Evolutionary conservation across 2,329 filamentous ascomycete species (phyloP), one percentile per base, ranked within the genome.

Genomic region (Claviceps citrina): DNA sequence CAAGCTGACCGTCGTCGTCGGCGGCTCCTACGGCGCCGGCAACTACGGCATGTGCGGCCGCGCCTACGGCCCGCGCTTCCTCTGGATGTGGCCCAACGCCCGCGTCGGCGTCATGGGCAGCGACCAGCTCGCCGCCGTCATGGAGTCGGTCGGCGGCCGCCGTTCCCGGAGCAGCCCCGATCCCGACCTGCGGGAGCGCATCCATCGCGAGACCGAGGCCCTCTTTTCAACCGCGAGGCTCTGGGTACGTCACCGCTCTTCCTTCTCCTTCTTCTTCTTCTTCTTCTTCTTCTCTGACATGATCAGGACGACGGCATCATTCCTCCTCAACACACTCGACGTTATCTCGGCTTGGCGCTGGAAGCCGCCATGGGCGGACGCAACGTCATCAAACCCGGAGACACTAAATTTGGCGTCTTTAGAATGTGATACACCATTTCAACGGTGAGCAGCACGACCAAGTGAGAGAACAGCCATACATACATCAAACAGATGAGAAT

Each of bases 21-120:
- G 91, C 19, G 83, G 82, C 24, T 87, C 81, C 57, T 91, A 91
- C 48, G 89, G 89, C 43, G 89, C 89, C 7, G 91, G 91, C 4
- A 98, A 96, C 61, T 98, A 98, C 57, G 91, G 89, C 52, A 98
- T 98, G 91, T 96, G 85, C 56, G 91, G 91, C 18, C 74, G 91
- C 38, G 89, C 91, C 2, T 98, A 95, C 61, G 76, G 75, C n/a
- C 89, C 89, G 0, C 70, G 86, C 10, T 85, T 96, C 59, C 62
- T 96, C 44, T 95, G 85, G 78, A 93, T 89, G 70, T 98, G 91
- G 91, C 91, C 91, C 31, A 94, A 93, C 51, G 86, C 91, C n/a
- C 82, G 83, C 55, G 85, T 94, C 38, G 84, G 84, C 25, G 87
- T 98, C 51, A 98, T 98, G 91, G 91, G 91, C 16, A 73, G 82